Evolutionary conservation across 2,329 filamentous ascomycete genomes (phyloP), one percentile per base, ranked within the genome.

Genomic region (Cylindrodendrum hubeiense): DNA sequence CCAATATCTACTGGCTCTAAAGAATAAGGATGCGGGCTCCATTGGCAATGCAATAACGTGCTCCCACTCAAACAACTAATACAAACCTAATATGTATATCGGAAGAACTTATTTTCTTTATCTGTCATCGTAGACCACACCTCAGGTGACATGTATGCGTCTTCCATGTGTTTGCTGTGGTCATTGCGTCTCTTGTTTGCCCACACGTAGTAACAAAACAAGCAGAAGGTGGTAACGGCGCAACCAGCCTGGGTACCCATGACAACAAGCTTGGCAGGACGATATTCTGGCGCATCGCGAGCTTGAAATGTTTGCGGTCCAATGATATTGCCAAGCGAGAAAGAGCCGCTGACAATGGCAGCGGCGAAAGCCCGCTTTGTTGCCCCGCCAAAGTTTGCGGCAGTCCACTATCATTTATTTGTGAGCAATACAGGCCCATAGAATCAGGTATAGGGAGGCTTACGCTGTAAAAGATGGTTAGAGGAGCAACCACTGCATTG

Each of bases 251-350:
- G 82, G 5, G 84, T 87, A 12, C 79, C 84, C 75, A 89, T 81
- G 60, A 89, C 84, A 17, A 85, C 82, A 24, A 88, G 81, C 71
- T 88, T 87, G 17, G 85, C 87, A 0, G 84, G 85, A 13, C 82
- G 80, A 68, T 85, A 88, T 3, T 84, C 77, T 1, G 86, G 87
- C 0, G 82, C 84, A 64, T 89, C 85, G 43, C 78, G 78, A 3
- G 79, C 79, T 69, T 84, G 84, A 77, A 89, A 88, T 3, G 85
- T 87, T 72, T 87, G 84, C 1, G 86, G 86, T 0, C 86, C 86
- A 65, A 88, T 87, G 60, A 88, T 85, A 73, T 87, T 89, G 17
- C 85, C 86, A 5, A 86, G 74, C 0, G 84, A 84, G 73, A 87
- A 87, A 19, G 82, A 81, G 26, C 83, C 83, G 52, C 82, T 82